Evolutionary conservation across 2,329 filamentous ascomycete species (phyloP), one percentile per base, ranked within the genome.

Genomic region (Amauroascus verrucosus): DNA sequence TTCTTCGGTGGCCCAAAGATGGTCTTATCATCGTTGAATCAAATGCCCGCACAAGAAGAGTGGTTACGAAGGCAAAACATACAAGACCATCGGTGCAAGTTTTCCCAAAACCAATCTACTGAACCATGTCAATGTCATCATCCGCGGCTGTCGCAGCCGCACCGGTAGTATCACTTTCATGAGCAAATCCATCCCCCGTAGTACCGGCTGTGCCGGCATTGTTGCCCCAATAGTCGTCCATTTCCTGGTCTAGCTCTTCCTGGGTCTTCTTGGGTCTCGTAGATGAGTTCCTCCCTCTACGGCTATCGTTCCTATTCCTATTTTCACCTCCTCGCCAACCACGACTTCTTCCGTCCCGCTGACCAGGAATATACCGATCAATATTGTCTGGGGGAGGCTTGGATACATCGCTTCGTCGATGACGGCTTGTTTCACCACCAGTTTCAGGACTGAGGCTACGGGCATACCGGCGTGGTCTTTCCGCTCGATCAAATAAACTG

Each of bases 181-280:
- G 46, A 26, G 18, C 43, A 30, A 40, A 33, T 24, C 51, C 45
- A 44, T 54, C 54, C 24, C 30, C 37, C 20, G 33, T 28, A 32
- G 22, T 30, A 7, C 33, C 38, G 5, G 26, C 11, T 18, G 41
- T 48, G 22, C 47, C 40, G 16, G 51, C 40, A 18, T 16, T 49
- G 24, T 72, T 73, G 28, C 78, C 83, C 75, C 88, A 96, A 69
- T 96, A 96, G 65, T 95, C 88, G 28, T 84, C 88, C 90, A 96
- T 96, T 71, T 96, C 90, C n/a, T 87, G 88, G 67, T 96, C 90
- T 38, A 96, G 76, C 67, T 96, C 88, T 62, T 95, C 87, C 60
- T 89, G 85, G 0, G 90, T 95, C 78, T 95, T 95, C 70, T 82
- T 85, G 1, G 82, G 77, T 47, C 87, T 79, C 20, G 59, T 61